Evolutionary conservation across 2,329 filamentous ascomycete species (phyloP), one percentile per base, ranked within the genome.

Genomic region (Sarocladium oryzae): DNA sequence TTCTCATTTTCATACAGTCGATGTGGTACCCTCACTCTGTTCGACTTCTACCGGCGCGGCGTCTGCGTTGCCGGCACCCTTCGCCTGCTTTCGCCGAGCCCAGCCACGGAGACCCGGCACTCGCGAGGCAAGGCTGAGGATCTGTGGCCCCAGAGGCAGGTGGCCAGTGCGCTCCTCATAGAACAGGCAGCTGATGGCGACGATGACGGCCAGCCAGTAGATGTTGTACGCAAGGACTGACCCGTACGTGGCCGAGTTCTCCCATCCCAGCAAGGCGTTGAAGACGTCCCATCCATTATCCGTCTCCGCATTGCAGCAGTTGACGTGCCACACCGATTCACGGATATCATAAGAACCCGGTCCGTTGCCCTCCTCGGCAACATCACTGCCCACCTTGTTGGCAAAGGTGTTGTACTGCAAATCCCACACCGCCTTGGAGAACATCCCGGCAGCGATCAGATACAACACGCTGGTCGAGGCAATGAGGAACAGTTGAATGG

Each of bases 311-410:
- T 78, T 86, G 66, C 83, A 87, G 69, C 82, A 68, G 64, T 92
- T 90, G 54, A 92, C 79, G 62, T 92, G 88, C 88, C 88, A 92
- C 20, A 92, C 87, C 52, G 79, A 88, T 58, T 84, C 72, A 46
- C 75, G 74, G 57, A 92, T 88, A 61, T 92, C 82, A 67, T 92
- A 92, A 1, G 85, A 89, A 3, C 88, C 88, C 0, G 87, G 78
- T 0, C 88, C 88, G 10, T 56, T 57, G 51, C 74, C 74, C 3
- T 68, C 54, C 57, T 77, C 74, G 4, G 68, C 63, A 5, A 73
- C 74, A 54, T 79, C 76, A 8, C 77, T 72, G 23, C 83, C 83
- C 16, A 83, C 75, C 20, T 79, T 60, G 48, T 79, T 50, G 8
- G 54, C 57, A 46, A 58, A 92, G 49, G 73, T 51, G 53, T 90